These are phyloP conservation scores for Glonium stellatum DNA, from an alignment of 495 filamentous ascomycete genomes.

Conservation along the genomic window DNA sequence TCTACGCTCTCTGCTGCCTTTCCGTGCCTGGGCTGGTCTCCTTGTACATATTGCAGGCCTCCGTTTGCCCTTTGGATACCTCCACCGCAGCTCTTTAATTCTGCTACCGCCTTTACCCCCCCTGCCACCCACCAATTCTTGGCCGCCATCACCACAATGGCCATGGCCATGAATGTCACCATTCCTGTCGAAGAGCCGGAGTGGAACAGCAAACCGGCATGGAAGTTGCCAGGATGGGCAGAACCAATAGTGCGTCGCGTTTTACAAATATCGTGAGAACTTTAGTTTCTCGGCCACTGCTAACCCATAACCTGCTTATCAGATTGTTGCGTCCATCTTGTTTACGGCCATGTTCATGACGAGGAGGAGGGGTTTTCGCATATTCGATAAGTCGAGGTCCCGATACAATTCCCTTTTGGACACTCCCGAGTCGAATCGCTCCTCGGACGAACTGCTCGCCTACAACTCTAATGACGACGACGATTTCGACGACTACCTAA, in stretches of 20 bases:
- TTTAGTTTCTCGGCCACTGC: background rate
- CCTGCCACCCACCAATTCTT: background rate
- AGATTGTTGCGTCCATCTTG: conserved; percentile 56
- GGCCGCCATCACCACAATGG: background rate
- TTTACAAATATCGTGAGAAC: background rate
- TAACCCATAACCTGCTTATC: background rate
- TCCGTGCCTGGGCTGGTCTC: background rate
- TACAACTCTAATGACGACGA: conserved; percentile 33
- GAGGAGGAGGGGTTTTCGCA: conserved; percentile 43
- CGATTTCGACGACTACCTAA: conserved; percentile 23
- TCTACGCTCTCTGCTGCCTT: background rate
- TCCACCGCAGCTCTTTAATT: background rate
- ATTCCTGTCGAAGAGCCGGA: conserved; percentile 9
- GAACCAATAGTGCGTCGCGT: conserved; percentile 49
- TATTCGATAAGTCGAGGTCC: conserved; percentile 35
- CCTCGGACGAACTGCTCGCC: conserved; percentile 39
- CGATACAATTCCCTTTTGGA: conserved; percentile 36
- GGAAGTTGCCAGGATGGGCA: conserved; percentile 48
- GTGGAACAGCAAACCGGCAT: conserved; percentile 42
- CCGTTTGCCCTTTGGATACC: background rate
- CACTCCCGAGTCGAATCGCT: conserved; percentile 34
- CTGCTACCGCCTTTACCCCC: background rate
- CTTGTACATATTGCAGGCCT: background rate
- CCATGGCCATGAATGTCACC: conserved; percentile 4
- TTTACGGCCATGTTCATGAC: conserved; percentile 51